These are phyloP conservation scores for Cystobasidiaceae sp. DNA, from an alignment of 1,284 basidiomycete species.

Conservation along the genomic window DNA sequence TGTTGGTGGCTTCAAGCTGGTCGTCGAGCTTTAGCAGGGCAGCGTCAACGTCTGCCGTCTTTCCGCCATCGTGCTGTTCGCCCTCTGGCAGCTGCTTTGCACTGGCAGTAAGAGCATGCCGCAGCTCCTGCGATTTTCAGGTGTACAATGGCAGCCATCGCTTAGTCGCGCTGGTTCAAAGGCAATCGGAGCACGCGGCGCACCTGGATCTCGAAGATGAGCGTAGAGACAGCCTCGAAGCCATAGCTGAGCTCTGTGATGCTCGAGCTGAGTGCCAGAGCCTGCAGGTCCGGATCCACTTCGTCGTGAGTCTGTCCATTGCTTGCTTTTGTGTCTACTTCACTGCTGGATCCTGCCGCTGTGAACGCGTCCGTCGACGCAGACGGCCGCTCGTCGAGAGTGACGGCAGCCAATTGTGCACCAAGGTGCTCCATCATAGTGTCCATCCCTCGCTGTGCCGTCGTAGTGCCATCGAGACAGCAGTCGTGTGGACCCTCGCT, in stretches of 20 bases:
- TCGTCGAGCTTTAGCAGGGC: slow-evolving; percentile 73
- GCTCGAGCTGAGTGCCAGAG: slow-evolving; percentile 32
- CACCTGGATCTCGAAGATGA: slow-evolving; percentile 41
- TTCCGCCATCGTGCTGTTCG: slow-evolving; percentile 45
- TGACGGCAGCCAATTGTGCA: too few species aligned
- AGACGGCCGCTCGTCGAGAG: too few species aligned
- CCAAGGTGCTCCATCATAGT: too few species aligned
- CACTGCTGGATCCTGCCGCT: too few species aligned
- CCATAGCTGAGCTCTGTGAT: slow-evolving; percentile 36
- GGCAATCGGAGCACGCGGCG: neutral
- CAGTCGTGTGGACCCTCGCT: too few species aligned
- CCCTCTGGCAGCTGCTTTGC: too few species aligned
- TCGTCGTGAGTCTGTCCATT: too few species aligned
- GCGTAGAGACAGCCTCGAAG: slow-evolving; percentile 36
- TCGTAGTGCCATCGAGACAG: too few species aligned
- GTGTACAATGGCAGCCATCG: neutral
- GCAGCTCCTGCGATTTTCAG: slow-evolving; percentile 32
- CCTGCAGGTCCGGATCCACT: too few species aligned
- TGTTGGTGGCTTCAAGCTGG: slow-evolving; percentile 64
- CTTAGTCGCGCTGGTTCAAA: neutral
- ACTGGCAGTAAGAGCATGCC: slow-evolving; percentile 29
- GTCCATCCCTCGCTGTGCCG: too few species aligned
- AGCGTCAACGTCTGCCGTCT: slow-evolving; percentile 66
- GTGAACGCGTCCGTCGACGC: too few species aligned
- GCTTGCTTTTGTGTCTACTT: too few species aligned